Percentiles rank a stretch among this genome's conserved stretches.
Conservation (phyloP, 805 yeast species). For the Cyberlindnera suaveolens region DNA sequence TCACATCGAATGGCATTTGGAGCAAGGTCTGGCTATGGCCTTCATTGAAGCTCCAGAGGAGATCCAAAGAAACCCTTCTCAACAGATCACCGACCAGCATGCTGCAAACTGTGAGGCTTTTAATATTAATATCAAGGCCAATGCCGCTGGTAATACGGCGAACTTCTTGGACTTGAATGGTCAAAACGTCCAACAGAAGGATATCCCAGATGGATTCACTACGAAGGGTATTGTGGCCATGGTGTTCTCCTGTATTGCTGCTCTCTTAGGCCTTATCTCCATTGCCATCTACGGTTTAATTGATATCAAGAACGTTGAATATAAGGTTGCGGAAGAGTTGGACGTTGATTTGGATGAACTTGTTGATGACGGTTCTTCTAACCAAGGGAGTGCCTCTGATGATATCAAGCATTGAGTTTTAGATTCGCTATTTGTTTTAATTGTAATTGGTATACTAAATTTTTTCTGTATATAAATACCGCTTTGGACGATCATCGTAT, state of each 20-base stretch:
- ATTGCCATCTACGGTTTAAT: slow-evolving; percentile 82
- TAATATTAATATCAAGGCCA: slow-evolving; percentile 56
- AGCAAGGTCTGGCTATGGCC: slow-evolving; percentile 83
- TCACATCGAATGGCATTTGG: slow-evolving; percentile 97
- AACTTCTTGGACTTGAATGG: slow-evolving; percentile 60
- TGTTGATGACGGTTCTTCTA: slow-evolving; percentile 4
- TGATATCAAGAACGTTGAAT: slow-evolving; percentile 68
- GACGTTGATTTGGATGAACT: slow-evolving; percentile 13
- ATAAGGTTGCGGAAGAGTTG: slow-evolving; percentile 37
- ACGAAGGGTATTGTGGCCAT: slow-evolving; percentile 92
- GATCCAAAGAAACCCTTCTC: slow-evolving; percentile 47
- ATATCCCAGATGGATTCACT: slow-evolving; percentile 86
- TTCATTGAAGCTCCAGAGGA: slow-evolving; percentile 79
- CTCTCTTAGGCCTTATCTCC: slow-evolving; percentile 70
- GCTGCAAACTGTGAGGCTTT: slow-evolving; percentile 51
- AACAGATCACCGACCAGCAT: slow-evolving; percentile 58
- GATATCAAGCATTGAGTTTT: slow-evolving; percentile 1
- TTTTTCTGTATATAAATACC: not conserved
- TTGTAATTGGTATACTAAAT: not conserved
- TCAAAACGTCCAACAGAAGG: slow-evolving; percentile 59
- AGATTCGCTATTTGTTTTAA: not conserved
- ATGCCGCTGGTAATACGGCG: slow-evolving; percentile 83
- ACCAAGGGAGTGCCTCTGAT: slow-evolving; percentile 1
- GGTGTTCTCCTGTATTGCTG: slow-evolving; percentile 84
- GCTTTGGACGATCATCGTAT: slow-evolving; percentile 5